Evolutionary conservation across 2,329 filamentous ascomycete species (phyloP).

Genomic region (Colletotrichum plurivorum): DNA sequence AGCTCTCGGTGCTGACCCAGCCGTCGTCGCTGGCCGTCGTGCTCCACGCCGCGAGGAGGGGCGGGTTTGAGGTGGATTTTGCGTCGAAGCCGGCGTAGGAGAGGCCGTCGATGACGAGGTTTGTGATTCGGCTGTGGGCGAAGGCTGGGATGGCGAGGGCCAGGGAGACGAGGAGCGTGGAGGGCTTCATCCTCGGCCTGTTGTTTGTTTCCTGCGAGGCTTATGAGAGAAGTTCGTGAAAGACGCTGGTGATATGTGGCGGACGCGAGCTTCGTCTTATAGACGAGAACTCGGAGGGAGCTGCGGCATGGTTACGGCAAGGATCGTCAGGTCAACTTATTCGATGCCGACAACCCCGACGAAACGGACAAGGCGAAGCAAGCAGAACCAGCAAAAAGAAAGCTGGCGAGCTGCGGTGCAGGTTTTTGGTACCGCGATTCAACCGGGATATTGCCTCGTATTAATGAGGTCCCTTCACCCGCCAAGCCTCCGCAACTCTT

Average conservation of each 20-base stretch:
- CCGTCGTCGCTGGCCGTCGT: constrained; percentile 65
- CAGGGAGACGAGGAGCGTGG: neutral
- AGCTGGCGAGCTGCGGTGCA: neutral
- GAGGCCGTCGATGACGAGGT: constrained; percentile 59
- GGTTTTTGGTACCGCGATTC: neutral
- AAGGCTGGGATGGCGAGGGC: neutral
- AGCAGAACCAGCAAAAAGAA: neutral
- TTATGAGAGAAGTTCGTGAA: neutral
- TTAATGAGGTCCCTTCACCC: constrained; percentile 3
- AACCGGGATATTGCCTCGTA: constrained; percentile 6
- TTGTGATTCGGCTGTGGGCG: constrained; percentile 50
- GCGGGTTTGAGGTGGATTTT: constrained; percentile 37
- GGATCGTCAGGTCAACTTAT: neutral
- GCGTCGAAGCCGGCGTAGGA: constrained; percentile 60
- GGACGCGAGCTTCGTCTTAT: neutral
- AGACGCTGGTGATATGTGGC: too few relatives aligned
- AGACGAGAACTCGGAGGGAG: neutral
- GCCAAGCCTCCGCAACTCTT: neutral
- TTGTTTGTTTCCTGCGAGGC: neutral
- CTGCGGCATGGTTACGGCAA: neutral
- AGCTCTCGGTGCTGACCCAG: constrained; percentile 63
- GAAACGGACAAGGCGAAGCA: too few relatives aligned
- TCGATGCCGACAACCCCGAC: neutral
- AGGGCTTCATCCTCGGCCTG: neutral
- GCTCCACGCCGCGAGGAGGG: constrained; percentile 66